Conservation (phyloP, 2,329 filamentous ascomycete genomes). For the Colletotrichum lindemuthianum region DNA sequence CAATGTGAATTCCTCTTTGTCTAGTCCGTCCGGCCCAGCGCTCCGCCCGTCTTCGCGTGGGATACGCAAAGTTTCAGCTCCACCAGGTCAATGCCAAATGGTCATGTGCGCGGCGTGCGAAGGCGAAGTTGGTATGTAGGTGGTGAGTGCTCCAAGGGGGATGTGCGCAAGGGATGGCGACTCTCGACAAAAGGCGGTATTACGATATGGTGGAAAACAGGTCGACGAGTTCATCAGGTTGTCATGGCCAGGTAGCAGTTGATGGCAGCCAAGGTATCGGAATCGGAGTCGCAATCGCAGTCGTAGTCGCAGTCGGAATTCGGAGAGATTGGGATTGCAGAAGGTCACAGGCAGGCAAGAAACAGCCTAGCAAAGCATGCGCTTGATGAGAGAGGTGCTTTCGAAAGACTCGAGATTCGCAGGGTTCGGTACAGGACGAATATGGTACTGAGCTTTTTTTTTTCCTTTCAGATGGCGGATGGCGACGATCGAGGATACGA, state of each 20-base stretch:
- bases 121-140: background rate
- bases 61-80: conserved; percentile 33
- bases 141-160: background rate
- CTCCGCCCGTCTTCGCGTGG: conserved; percentile 31
- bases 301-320: conserved; percentile 11
- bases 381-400: conserved; percentile 2
- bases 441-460: too few relatives aligned
- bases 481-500: too few relatives aligned
- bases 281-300: conserved; percentile 17
- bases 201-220: conserved; percentile 4
- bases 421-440: too few relatives aligned
- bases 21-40: conserved; percentile 18
- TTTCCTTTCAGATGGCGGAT: background rate
- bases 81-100: conserved; percentile 20
- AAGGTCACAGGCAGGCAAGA: conserved; percentile 3
- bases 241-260: conserved; percentile 8
- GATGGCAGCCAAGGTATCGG: background rate
- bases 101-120: conserved; percentile 32
- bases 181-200: conserved; percentile 10
- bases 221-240: conserved; percentile 25
- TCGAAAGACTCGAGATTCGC: background rate
- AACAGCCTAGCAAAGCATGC: conserved; percentile 19
- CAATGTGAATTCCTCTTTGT: conserved; percentile 9
- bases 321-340: conserved; percentile 8
- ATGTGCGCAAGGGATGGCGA: background rate